A percentile compares a stretch with the other conserved stretches of the same genome.
Evolutionary conservation across 2,329 filamentous ascomycete genomes (phyloP).

Genomic region (Sporothrix dimorphospora): DNA sequence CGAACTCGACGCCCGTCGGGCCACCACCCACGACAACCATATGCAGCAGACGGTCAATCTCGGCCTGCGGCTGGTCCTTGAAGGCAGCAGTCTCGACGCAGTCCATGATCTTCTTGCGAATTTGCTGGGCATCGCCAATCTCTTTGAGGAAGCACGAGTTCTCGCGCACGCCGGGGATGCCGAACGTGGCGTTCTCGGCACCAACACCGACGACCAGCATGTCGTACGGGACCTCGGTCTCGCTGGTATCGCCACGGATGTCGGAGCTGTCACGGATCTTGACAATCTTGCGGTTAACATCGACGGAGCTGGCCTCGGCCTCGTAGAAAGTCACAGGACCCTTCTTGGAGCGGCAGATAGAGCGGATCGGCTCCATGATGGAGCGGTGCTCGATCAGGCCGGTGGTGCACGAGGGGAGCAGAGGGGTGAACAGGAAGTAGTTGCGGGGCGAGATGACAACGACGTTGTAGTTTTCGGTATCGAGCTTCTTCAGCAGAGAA

Average conservation of each 20-base stretch:
- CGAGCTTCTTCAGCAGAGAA: conserved; percentile 95
- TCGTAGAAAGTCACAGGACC: conserved; percentile 95
- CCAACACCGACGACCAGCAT: conserved; percentile 98
- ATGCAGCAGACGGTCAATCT: conserved; percentile 91
- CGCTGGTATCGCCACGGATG: conserved; percentile 77
- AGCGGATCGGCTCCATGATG: conserved; percentile 98
- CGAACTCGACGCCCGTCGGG: conserved; percentile 96
- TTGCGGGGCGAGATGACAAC: conserved; percentile 96
- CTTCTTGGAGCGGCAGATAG: conserved; percentile 94
- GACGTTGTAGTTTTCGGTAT: conserved; percentile 99
- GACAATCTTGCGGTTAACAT: conserved; percentile 86
- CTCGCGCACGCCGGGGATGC: conserved; percentile 92
- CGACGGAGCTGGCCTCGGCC: conserved; percentile 94
- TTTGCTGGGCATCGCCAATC: conserved; percentile 91
- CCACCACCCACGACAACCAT: conserved; percentile 97
- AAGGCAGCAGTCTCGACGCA: conserved; percentile 98
- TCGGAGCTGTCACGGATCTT: conserved; percentile 91
- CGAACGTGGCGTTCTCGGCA: conserved; percentile 97
- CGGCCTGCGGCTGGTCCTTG: conserved; percentile 88
- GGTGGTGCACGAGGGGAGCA: conserved; percentile 95
- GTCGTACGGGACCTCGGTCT: conserved; percentile 93
- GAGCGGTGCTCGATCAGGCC: conserved; percentile 98
- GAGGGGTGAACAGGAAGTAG: conserved; percentile 99
- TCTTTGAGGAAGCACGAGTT: conserved; percentile 98
- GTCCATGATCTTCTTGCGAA: conserved; percentile 99